Evolutionary conservation across 495 filamentous ascomycete genomes (phyloP), one percentile per base, ranked within the genome.

Genomic region (Aspergillus cristatus): DNA sequence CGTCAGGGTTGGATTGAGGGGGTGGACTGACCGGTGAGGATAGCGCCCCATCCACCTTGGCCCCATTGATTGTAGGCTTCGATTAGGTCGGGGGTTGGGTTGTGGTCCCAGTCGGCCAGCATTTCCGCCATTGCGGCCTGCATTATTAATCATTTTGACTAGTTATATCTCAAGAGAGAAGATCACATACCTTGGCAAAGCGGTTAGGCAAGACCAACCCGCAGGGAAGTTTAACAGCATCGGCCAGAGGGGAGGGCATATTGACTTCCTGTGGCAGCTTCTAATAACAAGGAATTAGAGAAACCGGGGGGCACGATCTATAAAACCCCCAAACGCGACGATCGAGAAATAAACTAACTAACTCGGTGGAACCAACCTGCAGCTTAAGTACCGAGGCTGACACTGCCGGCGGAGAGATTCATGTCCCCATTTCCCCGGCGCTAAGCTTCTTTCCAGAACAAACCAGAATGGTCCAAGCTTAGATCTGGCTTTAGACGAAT

Each of bases 121-220:
- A 44, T 7, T 40, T 72, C 70, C 20, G 67, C 65, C 68, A 72
- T 72, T 26, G 70, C 67, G 2, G 69, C 63, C 66, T 74, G 28
- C 16, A 11, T 16, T 22, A 39, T 25, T 12, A 14, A 41, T 17
- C 6, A 11, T 26, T 6, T 26, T 26, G 11, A 26, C 11, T 26
- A 6, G 11, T 26, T 6, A 26, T 6, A 26, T 26, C 6, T 11
- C n/a, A n/a, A 26, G 11, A 6, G 24, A 26, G 6, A 26, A 26
- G 11, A 11, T 26, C 11, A 26, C 11, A 6, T 56, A 72, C 71
- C 58, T 76, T 75, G 39, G 53, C 59, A 2, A 77, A 43, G 14
- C 72, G 65, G 44, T 76, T 77, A 12, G 68, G 68, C 10, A 77
- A 43, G 3, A 60, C 55, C 18, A 77, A 48, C 0, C 71, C 72